A percentile compares a stretch with the other conserved stretches of the same genome.
Evolutionary conservation across 2,329 filamentous ascomycete species (phyloP).

Genomic region (Colletotrichum sansevieriae): DNA sequence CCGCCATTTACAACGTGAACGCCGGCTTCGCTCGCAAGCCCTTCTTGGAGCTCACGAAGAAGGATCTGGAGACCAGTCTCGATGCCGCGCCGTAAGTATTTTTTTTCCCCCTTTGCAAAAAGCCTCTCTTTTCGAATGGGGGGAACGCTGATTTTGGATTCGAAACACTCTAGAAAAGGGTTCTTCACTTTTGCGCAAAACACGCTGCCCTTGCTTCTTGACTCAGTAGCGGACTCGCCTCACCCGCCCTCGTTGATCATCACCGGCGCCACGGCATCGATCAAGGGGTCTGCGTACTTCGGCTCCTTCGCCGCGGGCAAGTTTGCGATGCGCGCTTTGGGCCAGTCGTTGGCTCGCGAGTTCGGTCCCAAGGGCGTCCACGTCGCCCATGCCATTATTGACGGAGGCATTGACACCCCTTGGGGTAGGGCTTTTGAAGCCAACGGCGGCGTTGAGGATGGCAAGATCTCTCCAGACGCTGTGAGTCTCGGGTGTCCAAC

Average conservation of each 20-base stretch:
- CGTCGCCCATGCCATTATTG: conserved; percentile 84
- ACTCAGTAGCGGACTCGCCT: conserved; percentile 65
- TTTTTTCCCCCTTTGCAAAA: conserved; percentile 26
- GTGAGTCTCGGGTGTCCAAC: conserved; percentile 63
- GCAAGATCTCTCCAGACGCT: conserved; percentile 80
- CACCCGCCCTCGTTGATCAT: conserved; percentile 85
- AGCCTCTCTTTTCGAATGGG: too few species aligned
- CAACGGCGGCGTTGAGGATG: conserved; percentile 62
- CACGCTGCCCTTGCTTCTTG: conserved; percentile 77
- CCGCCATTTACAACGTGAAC: conserved; percentile 79
- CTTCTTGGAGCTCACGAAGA: conserved; percentile 67
- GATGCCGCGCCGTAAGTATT: conserved; percentile 62
- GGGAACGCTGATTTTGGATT: background rate
- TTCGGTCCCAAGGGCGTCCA: conserved; percentile 89
- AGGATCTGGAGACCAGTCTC: conserved; percentile 63
- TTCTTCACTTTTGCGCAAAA: conserved; percentile 83
- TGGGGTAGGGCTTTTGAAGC: conserved; percentile 67
- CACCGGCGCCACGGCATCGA: conserved; percentile 86
- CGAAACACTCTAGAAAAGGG: conserved; percentile 63
- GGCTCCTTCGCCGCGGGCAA: conserved; percentile 82
- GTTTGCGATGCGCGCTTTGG: conserved; percentile 80
- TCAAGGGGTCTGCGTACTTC: conserved; percentile 79
- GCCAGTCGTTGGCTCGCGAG: conserved; percentile 82
- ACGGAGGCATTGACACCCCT: conserved; percentile 87
- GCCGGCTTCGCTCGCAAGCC: conserved; percentile 65